A percentile compares a stretch with the other conserved stretches of the same genome.
These are phyloP conservation scores for Oehlia diaphana DNA, from an alignment of 192 early-diverging fungal genomes.

Conservation along the genomic window DNA sequence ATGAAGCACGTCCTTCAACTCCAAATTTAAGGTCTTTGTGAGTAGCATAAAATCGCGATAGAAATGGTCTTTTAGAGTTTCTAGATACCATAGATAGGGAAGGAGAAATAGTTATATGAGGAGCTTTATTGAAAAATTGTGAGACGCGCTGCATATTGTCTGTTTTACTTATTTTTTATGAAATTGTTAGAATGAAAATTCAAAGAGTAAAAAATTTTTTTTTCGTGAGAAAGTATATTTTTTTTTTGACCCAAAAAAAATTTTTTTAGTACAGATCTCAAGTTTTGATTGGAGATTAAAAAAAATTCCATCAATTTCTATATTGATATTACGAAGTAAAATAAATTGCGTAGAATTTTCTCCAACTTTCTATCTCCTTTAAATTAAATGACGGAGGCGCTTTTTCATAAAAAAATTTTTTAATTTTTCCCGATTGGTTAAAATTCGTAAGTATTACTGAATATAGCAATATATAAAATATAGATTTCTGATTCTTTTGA, in stretches of 20 bases:
- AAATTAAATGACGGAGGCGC: background rate
- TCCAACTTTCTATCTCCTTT: background rate
- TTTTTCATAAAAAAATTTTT: too few relatives aligned
- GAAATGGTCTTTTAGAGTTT: conserved; percentile 29
- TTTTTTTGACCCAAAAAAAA: too few relatives aligned
- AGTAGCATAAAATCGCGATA: conserved; percentile 66
- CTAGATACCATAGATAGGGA: conserved; percentile 26
- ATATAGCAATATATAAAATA: background rate
- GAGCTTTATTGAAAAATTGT: background rate
- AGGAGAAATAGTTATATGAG: background rate
- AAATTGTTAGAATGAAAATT: background rate
- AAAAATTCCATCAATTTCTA: conserved; percentile 26
- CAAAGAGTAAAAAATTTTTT: background rate
- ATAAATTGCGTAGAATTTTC: background rate
- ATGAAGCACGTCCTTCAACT: conserved; percentile 89
- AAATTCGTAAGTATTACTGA: background rate
- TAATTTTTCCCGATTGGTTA: background rate
- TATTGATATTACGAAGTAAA: background rate
- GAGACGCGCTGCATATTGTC: conserved; percentile 14
- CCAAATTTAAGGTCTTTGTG: conserved; percentile 99
- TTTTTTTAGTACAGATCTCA: background rate
- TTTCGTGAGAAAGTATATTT: background rate
- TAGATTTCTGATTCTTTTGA: too few relatives aligned
- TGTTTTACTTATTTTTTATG: background rate
- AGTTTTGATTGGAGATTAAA: conserved; percentile 18